Evolutionary conservation across 108 stramenopile genomes (phyloP).

Genomic region (Skeletonema grethae): DNA sequence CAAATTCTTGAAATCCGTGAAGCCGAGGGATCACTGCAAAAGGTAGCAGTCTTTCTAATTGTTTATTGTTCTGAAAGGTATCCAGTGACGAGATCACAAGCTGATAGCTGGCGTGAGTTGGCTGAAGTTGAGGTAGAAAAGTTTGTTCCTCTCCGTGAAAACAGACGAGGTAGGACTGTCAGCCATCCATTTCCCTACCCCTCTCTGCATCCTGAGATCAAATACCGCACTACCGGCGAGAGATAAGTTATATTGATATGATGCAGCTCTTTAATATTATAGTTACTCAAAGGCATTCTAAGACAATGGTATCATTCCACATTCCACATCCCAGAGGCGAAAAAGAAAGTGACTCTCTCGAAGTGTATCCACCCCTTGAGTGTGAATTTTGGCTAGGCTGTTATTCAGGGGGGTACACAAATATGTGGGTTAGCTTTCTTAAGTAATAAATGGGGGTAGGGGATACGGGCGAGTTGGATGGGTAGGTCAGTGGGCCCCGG

Average conservation of each 20-base stretch:
- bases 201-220: slow-evolving; percentile 51
- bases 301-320: too few species aligned
- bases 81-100: slow-evolving; percentile 57
- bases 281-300: too few species aligned
- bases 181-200: slow-evolving; percentile 67
- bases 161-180: slow-evolving; percentile 63
- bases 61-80: slow-evolving; percentile 67
- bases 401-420: too few species aligned
- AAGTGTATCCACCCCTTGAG: too few species aligned
- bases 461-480: too few species aligned
- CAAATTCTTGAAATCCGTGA: slow-evolving; percentile 40
- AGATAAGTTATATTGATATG: background rate
- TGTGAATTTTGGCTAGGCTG: too few species aligned
- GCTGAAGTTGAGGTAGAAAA: slow-evolving; percentile 64
- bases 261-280: background rate
- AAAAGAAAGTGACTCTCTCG: too few species aligned
- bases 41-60: slow-evolving; percentile 68
- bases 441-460: too few species aligned
- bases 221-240: slow-evolving; percentile 22
- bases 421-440: too few species aligned
- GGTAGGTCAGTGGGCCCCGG: too few species aligned
- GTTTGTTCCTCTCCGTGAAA: slow-evolving; percentile 47
- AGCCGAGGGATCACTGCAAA: slow-evolving; percentile 17
- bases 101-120: slow-evolving; percentile 62
- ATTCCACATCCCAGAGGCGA: too few species aligned